A percentile compares a stretch with the other conserved stretches of the same genome.
phyloP scores from a whole-genome alignment of 495 filamentous ascomycete species.

The Pseudoneurospora amorphoporcata region DNA sequence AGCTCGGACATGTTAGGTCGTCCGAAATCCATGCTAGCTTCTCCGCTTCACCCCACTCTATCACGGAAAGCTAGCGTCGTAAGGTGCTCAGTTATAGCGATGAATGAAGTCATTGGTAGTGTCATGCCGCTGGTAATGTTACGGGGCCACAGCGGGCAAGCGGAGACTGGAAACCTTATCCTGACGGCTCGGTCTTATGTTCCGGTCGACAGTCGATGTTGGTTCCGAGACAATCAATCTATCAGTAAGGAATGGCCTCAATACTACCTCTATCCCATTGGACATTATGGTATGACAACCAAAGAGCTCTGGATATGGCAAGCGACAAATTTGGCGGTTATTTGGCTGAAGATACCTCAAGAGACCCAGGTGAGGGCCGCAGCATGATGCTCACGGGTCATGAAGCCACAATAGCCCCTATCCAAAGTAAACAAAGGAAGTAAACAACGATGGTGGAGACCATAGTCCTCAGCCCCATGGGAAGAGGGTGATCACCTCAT shows the following conservation, averaged over 20 bases:
- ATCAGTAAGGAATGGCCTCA: neutral
- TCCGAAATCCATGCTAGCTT: neutral
- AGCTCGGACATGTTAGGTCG: neutral
- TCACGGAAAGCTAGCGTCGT: neutral
- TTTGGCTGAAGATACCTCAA: neutral
- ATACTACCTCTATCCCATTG: no score
- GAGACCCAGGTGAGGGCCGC: neutral
- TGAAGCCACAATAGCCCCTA: neutral
- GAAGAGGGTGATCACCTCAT: no score
- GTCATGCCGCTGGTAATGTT: neutral
- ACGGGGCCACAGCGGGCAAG: neutral
- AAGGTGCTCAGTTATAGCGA: neutral
- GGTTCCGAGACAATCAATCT: neutral
- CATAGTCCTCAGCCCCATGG: neutral
- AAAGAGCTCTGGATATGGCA: neutral
- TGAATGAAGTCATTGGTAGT: neutral
- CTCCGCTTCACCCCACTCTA: neutral
- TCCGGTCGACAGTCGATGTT: neutral
- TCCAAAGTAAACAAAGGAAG: neutral
- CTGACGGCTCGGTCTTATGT: neutral
- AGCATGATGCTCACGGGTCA: neutral
- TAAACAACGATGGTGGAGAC: neutral
- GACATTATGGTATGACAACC: no score
- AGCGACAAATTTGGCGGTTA: neutral
- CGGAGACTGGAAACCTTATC: neutral